These are phyloP conservation scores for Phytomonas sp. DNA, from an alignment of 208 protist genomes.

Conservation along the genomic window DNA sequence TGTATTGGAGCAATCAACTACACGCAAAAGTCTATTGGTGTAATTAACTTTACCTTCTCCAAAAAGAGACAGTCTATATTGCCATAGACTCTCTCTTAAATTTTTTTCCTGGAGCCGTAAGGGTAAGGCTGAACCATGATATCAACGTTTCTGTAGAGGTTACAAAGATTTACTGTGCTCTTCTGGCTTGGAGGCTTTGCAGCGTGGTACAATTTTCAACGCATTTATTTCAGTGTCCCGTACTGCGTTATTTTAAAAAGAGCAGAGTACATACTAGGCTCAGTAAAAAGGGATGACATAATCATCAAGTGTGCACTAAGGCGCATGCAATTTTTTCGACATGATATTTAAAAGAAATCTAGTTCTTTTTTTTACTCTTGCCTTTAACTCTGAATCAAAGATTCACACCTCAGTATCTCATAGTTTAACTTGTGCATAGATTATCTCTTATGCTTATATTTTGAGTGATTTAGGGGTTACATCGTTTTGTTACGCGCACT, in stretches of 20 bases:
- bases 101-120: background rate
- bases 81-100: background rate
- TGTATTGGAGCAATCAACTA: background rate
- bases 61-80: background rate
- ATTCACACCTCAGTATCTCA: background rate
- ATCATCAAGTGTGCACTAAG: background rate
- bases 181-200: background rate
- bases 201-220: background rate
- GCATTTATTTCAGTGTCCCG: background rate
- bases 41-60: too few species aligned
- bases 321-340: background rate
- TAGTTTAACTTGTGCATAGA: background rate
- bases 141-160: background rate
- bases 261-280: background rate
- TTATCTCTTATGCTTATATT: background rate
- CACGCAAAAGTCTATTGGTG: conserved; percentile 10
- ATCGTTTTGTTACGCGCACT: background rate
- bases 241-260: background rate
- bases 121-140: background rate
- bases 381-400: background rate
- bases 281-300: background rate
- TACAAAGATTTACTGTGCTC: background rate
- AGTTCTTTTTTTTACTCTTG: background rate
- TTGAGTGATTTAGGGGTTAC: background rate
- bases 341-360: background rate